These are phyloP conservation scores for Dioszegia crocea DNA, from an alignment of 768 basidiomycete genomes.

Conservation along the genomic window DNA sequence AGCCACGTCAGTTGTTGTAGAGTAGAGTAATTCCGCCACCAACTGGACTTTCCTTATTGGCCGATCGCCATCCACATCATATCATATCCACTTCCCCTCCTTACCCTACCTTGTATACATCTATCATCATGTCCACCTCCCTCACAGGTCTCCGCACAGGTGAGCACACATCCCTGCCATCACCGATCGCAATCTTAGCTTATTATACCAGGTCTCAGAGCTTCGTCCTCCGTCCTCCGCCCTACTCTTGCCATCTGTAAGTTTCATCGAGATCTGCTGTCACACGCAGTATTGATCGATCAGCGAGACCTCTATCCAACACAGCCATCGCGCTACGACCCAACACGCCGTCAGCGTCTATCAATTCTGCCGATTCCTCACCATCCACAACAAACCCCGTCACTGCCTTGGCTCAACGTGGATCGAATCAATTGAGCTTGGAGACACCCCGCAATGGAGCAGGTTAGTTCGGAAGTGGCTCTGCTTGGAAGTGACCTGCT, in stretches of 20 bases:
- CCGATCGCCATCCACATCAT: neutral
- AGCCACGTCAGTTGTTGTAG: too few species aligned
- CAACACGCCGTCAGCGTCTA: slow-evolving; percentile 36
- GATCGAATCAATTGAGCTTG: slow-evolving; percentile 77
- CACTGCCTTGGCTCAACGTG: slow-evolving; percentile 68
- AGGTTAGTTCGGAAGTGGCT: too few species aligned
- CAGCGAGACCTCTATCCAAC: slow-evolving; percentile 19
- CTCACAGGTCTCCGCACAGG: slow-evolving; percentile 12
- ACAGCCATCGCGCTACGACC: slow-evolving; percentile 41
- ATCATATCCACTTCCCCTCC: neutral
- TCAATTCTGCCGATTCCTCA: slow-evolving; percentile 38
- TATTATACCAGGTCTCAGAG: neutral
- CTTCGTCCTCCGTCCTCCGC: slow-evolving; percentile 12
- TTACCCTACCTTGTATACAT: too few species aligned
- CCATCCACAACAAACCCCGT: slow-evolving; percentile 44
- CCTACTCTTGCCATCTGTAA: slow-evolving; percentile 19
- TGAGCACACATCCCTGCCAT: neutral
- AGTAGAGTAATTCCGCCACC: neutral
- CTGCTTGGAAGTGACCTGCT: slow-evolving; percentile 23
- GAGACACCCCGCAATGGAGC: slow-evolving; percentile 86
- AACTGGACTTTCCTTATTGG: neutral
- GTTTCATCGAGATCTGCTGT: too few species aligned
- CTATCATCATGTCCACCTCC: neutral
- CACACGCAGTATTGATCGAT: too few species aligned
- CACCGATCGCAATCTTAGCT: neutral